Evolutionary conservation across 371 early-diverging fungal genomes (phyloP).

Genomic region (Funneliformis caledonium): DNA sequence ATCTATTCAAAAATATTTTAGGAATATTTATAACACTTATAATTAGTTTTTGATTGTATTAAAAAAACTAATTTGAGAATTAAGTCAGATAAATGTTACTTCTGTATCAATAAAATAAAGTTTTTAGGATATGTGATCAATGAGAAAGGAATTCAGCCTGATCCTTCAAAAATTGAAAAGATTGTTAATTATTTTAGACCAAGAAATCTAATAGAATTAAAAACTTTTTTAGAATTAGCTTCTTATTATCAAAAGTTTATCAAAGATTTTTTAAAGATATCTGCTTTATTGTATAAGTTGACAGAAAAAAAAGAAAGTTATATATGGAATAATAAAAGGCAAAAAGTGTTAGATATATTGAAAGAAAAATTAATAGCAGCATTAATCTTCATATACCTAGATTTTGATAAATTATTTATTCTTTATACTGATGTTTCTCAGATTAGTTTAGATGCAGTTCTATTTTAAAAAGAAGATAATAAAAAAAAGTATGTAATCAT

Average conservation of each 20-base stretch:
- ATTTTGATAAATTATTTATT: conserved; percentile 43
- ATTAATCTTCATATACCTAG: conserved; percentile 44
- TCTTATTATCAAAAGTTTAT: conserved; percentile 49
- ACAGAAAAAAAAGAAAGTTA: background rate
- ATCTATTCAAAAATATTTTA: conserved; percentile 7
- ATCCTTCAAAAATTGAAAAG: background rate
- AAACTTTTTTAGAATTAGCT: conserved; percentile 37
- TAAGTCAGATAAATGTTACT: conserved; percentile 12
- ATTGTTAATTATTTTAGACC: background rate
- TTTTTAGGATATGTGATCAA: background rate
- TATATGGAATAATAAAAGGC: background rate
- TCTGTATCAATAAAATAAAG: background rate
- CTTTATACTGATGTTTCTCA: conserved; percentile 48
- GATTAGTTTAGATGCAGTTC: conserved; percentile 46
- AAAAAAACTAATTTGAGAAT: background rate
- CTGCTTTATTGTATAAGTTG: background rate
- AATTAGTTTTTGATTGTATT: background rate
- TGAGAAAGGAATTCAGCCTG: background rate
- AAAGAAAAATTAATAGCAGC: conserved; percentile 39
- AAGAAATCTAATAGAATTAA: background rate
- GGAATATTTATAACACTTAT: conserved; percentile 28
- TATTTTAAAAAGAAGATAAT: conserved; percentile 43
- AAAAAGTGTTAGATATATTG: background rate
- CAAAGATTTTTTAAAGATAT: conserved; percentile 44
- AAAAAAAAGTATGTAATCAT: conserved; percentile 32